Base-by-base conservation (phyloP, 1,284 basidiomycete genomes). In the Cystobasidium pallidum region DNA sequence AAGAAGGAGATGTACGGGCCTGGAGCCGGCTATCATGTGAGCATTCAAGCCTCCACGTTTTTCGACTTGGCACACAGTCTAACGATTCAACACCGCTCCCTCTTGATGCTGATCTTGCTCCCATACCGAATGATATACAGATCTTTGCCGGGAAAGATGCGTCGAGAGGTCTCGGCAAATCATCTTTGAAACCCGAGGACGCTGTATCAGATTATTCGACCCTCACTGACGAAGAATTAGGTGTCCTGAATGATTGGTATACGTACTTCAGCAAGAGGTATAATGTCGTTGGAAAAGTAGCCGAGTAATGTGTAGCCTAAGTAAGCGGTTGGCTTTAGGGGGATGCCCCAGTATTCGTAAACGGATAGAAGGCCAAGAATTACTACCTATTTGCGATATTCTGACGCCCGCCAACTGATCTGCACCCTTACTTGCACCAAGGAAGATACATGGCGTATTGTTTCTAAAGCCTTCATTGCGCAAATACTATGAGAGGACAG, bases 201-300 rank as follows among this genome's bases (percentile, higher is more conserved):
- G 95, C 94, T 0, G 85, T 94, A 2, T 82, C 92, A 3, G 94
- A 99, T 80, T 97, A 92, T 80, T 91, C 88, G 75, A 83, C 80
- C 0, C 85, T 99, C 57, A 85, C 86, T 65, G 88, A 88, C 75
- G 86, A 86, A 75, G 91, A 96, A 79, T 81, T 83, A 80, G 92
- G 92, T 81, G 91, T 92, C 1, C 84, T 98, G 66, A 86, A 96
- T 75, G 92, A 96, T 78, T 98, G 95, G 95, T 85, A 90, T 80
- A 79, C 84, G 6, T 95, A 94, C 82, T 90, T 89, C 80, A 78
- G 82, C 83, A 89, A 83, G 80, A 86, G 91, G 55, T 94, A 94
- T 83, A 91, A 90, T 79, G 84, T 94, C 68, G 88, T 94, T 11
- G 91, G 91, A 19, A 83, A 83, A 72, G 87, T 90, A 21, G 70